Evolutionary conservation across 805 yeast genomes (phyloP), one percentile per base, ranked within the genome.

Genomic region (Hanseniaspora osmophila): DNA sequence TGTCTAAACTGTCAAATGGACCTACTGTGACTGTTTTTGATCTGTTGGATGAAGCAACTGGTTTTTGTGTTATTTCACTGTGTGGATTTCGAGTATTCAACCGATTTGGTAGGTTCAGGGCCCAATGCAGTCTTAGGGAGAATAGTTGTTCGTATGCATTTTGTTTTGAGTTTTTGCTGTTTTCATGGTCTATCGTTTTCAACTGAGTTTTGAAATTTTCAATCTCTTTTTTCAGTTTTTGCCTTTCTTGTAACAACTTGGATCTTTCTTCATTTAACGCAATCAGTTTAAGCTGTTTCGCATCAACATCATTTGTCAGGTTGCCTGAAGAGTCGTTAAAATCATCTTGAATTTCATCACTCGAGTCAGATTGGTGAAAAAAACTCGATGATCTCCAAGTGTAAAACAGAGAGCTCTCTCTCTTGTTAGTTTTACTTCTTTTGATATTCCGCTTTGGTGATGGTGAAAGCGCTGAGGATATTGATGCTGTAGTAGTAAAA

Each of bases 1-100:
- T 43, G 30, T 52, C 51, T 12, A 56, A 41, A 15, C 43, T 35
- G 2, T 55, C 47, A 10, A n/a, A 11, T n/a, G 39, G 39, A 4
- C 18, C 22, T n/a, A 37, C 7, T 22, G 27, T 22, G 4, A 22
- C 7, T 22, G 27, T 22, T 22, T 22, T 22, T 22, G 27, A 7
- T 22, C 6, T 22, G 7, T 7, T 22, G 27, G 7, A 22, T 22
- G 27, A 22, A 22, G 7, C 6, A 22, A 5, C 7, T 22, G 27
- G 6, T 7, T 22, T 22, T 22, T 22, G 4, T 22, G 27, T 5
- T 5, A 22, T 7, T 7, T 7, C 27, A 7, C 6, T 22, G 4
- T 22, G 6, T 7, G 27, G 4, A 22, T 7, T 22, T 5, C 7
- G 18, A n/a, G 22, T 5, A 5, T 32, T 32, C 15, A 32, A 9